Base-by-base conservation (phyloP, 495 filamentous ascomycete genomes). In the Chaetomium tenue region DNA sequence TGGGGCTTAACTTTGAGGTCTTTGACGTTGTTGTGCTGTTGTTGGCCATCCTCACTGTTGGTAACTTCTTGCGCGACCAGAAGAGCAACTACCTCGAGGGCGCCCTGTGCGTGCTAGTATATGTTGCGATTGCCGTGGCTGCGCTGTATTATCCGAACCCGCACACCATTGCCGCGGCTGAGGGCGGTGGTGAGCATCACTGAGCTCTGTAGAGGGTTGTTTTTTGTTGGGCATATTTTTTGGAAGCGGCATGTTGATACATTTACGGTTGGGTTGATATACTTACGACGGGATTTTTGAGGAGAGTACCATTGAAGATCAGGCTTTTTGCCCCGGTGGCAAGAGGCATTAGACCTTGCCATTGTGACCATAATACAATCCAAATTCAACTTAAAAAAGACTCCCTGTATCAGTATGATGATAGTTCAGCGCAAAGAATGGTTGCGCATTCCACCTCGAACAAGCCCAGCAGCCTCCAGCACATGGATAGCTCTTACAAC, bases 1-100 rank as follows among this genome's bases (percentile, higher is more conserved):
- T 98, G 87, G 87, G 88, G 58, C 77, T 98, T 46, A 87, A 91
- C 69, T 97, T 97, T 70, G 90, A 95, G 69, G 80, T 91, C 9
- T 97, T 97, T 80, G 91, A 93, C 79, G 80, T 95, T n/a, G 85
- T 90, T 18, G 80, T 93, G 60, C 79, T 97, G n/a, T 86, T 97
- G 62, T 81, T 97, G 47, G 85, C 92, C 7, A 93, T 96, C 70
- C 75, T 97, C 52, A 91, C 95, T 0, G 89, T 93, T 13, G 89
- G 90, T 9, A 91, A 91, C 68, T 91, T 92, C 73, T 74, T 93
- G 50, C 81, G 89, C 20, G 90, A 93, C 74, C 85, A 89, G 63
- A 91, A 91, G 76, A 87, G 83, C 33, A 92, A 92, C 66, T 94
- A 91, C 64, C 78, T 94, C 12, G 90, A 94, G 75, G 91, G 91